Evolutionary conservation across 2,329 filamentous ascomycete genomes (phyloP), one percentile per base, ranked within the genome.

Genomic region (Aureobasidium sp.): DNA sequence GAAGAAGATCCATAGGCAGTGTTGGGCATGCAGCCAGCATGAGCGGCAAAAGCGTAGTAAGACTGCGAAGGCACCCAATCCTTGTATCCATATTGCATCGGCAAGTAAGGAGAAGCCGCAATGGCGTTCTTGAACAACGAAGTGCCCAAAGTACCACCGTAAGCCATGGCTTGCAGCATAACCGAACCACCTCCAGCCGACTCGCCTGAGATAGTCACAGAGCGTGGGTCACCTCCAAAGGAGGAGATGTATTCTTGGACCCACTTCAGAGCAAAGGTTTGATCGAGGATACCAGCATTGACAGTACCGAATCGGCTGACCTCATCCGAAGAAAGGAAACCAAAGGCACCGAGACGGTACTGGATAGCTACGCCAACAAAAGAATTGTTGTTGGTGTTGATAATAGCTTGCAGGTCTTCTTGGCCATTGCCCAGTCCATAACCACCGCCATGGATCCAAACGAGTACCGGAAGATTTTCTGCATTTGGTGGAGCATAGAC

Each of bases 221-320:
- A 76, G 29, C 67, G 63, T 0, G 75, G 62, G 64, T 82, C 75
- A 4, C 80, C 80, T 7, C 75, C 75, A 59, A 81, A 81, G 21
- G 68, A 61, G 2, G 68, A 65, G 47, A 82, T 79, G 62, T 82
- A 77, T 2, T 75, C 67, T 37, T 79, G 73, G 0, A 81, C 75
- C 81, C 81, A 84, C 66, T 81, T 73, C 7, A 81, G 69, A 1
- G 80, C 80, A 11, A 78, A 69, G 1, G 76, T 69, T 63, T 82
- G 80, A 63, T 84, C 81, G 67, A 75, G 66, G 3, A 77, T 50
- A 15, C 74, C 75, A 0, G 74, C 74, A 63, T 78, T 78, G 16
- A 71, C 67, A 0, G 66, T 69, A 3, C 75, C 76, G 45, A 72
- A 70, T 4, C 70, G 62, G 41, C 63, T 65, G 4, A 77, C 69